These are phyloP conservation scores for Sclerotinia subarctica DNA, from an alignment of 2,329 filamentous ascomycete genomes.

Conservation along the genomic window DNA sequence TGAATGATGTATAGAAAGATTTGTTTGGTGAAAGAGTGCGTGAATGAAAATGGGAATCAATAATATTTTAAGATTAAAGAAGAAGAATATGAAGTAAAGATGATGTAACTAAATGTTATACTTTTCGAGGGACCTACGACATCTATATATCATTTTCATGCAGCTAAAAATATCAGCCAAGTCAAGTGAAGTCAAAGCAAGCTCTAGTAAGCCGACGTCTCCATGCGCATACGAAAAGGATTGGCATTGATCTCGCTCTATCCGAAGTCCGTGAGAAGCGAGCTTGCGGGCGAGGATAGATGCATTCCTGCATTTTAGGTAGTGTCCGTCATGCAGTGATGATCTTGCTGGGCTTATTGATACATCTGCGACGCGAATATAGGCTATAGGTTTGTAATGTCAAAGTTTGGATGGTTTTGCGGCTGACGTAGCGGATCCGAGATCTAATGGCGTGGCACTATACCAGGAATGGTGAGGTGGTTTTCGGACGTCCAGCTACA, in stretches of 20 bases:
- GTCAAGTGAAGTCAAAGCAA: conserved; percentile 16
- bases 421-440: conserved; percentile 10
- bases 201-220: background rate
- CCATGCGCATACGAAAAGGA: conserved; percentile 9
- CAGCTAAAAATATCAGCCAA: background rate
- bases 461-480: background rate
- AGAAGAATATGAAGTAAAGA: conserved; percentile 5
- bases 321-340: background rate
- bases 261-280: conserved; percentile 8
- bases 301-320: background rate
- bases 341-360: background rate
- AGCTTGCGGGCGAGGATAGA: conserved; percentile 2
- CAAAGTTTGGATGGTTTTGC: conserved; percentile 7
- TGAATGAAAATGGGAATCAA: conserved; percentile 2
- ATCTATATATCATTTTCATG: conserved; percentile 4
- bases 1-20: conserved; percentile 2
- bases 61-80: conserved; percentile 10
- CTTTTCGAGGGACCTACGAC: background rate
- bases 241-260: conserved; percentile 4
- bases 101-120: background rate
- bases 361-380: background rate
- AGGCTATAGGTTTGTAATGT: background rate
- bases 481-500: conserved; percentile 15
- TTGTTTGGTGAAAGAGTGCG: background rate
- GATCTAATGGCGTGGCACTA: background rate